These are phyloP conservation scores for Solanum neorickii DNA, from an alignment of 257 asterid genomes.

Conservation along the genomic window DNA sequence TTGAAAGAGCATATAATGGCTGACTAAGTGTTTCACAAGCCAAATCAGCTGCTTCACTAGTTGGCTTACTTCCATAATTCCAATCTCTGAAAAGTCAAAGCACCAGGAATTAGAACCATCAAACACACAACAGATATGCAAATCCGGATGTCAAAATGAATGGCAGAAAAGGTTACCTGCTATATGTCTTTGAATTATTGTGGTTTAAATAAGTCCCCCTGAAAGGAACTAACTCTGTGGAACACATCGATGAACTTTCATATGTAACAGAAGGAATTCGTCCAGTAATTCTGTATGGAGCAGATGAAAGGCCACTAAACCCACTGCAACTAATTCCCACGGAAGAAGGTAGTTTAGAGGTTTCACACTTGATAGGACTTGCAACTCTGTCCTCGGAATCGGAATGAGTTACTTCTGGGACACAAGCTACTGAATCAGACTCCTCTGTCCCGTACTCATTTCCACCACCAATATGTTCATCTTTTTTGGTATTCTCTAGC, in stretches of 20 bases:
- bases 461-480: constrained; percentile 5
- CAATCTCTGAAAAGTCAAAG: constrained; percentile 25
- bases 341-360: constrained; percentile 43
- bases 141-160: background rate
- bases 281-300: constrained; percentile 43
- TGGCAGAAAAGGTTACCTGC: background rate
- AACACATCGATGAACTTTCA: constrained; percentile 80
- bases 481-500: constrained; percentile 33
- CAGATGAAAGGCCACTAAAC: constrained; percentile 30
- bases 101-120: background rate
- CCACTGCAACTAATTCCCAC: constrained; percentile 33
- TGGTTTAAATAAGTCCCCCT: constrained; percentile 18
- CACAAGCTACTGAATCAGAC: constrained; percentile 41
- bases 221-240: constrained; percentile 68
- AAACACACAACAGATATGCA: background rate
- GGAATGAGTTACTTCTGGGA: constrained; percentile 33
- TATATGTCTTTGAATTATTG: constrained; percentile 37
- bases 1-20: constrained; percentile 18
- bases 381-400: constrained; percentile 56
- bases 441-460: background rate
- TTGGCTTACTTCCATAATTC: constrained; percentile 38
- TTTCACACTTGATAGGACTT: constrained; percentile 47
- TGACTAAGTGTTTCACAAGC: constrained; percentile 28
- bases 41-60: constrained; percentile 26
- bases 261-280: constrained; percentile 40